These are phyloP conservation scores for Cocos nucifera DNA, from an alignment of 176 grass and related monocot species.

Conservation along the genomic window DNA sequence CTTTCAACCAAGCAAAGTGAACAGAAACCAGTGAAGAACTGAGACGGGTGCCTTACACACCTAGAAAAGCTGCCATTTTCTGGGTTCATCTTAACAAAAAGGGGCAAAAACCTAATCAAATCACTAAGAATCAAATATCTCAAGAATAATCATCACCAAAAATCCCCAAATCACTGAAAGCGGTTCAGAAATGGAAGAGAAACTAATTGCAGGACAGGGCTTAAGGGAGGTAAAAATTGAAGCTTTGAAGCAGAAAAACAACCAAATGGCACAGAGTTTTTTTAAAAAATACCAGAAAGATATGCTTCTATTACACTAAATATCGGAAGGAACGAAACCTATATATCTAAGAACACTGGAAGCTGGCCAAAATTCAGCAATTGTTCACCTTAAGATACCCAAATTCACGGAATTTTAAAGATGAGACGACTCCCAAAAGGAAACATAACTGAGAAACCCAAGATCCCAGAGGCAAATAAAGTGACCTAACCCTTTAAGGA, in stretches of 20 bases:
- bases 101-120: neutral
- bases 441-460: too few relatives aligned
- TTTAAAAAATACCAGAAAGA: too few relatives aligned
- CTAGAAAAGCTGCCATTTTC: constrained; percentile 35
- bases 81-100: constrained; percentile 13
- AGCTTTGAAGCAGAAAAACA: neutral
- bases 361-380: neutral
- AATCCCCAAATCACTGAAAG: neutral
- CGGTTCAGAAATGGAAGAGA: too few relatives aligned
- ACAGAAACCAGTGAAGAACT: constrained; percentile 70
- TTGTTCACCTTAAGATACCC: neutral
- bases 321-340: neutral
- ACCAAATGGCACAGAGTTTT: too few relatives aligned
- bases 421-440: neutral
- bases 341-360: neutral
- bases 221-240: neutral
- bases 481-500: neutral
- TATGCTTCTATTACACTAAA: neutral
- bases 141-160: neutral
- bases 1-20: constrained; percentile 84
- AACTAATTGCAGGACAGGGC: too few relatives aligned
- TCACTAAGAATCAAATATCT: neutral
- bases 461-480: too few relatives aligned
- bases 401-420: neutral
- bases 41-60: constrained; percentile 59